These are phyloP conservation scores for Hippophae rhamnoides DNA, from an alignment of 306 rosid species.

Conservation along the genomic window DNA sequence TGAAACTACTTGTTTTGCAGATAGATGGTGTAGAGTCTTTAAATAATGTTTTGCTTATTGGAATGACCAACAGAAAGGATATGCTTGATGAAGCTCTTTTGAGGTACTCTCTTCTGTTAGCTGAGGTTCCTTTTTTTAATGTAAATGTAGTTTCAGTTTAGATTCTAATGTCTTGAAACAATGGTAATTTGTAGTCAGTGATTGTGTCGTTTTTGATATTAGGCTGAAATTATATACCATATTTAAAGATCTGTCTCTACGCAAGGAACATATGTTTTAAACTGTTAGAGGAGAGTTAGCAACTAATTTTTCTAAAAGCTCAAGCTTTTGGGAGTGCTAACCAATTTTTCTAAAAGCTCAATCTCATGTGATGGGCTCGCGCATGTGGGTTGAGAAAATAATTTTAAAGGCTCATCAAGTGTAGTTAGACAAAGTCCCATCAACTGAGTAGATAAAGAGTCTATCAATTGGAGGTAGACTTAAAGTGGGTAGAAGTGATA, in stretches of 20 bases:
- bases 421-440: too few species aligned
- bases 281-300: too few species aligned
- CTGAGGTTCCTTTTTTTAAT: conserved; percentile 4
- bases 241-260: not conserved
- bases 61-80: conserved; percentile 99
- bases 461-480: too few species aligned
- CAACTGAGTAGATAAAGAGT: too few species aligned
- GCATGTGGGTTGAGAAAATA: too few species aligned
- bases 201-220: conserved; percentile 7
- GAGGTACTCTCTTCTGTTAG: conserved; percentile 42
- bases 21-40: conserved; percentile 98
- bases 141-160: conserved; percentile 3
- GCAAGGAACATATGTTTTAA: not conserved
- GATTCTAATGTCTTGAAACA: conserved; percentile 10
- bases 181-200: conserved; percentile 19
- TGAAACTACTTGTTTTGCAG: conserved; percentile 41
- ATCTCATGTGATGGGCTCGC: too few species aligned
- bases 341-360: too few species aligned
- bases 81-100: conserved; percentile 96
- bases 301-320: too few species aligned
- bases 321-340: too few species aligned
- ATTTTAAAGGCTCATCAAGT: too few species aligned
- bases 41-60: conserved; percentile 96
- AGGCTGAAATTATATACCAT: conserved; percentile 1
- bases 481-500: too few species aligned